Base-by-base conservation (phyloP, 495 filamentous ascomycete species). In the Penicillium odoratum region DNA sequence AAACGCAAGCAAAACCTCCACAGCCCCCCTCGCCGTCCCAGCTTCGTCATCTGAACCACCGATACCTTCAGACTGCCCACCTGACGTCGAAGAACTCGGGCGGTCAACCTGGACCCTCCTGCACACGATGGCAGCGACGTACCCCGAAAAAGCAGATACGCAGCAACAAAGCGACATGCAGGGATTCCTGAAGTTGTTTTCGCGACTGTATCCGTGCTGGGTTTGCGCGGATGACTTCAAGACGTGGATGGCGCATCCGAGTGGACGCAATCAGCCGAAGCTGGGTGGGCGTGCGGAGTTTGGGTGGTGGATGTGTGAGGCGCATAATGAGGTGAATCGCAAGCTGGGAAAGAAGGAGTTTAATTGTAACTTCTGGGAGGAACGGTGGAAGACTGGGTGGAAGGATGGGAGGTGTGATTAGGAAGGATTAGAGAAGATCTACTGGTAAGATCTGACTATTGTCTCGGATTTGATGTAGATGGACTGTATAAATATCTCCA, bases 291-390 rank as follows among this genome's bases (percentile, higher is more conserved):
- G 89, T 44, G 80, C 83, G 34, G 89, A 89, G 66, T 92, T 98
- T 66, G 94, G 92, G 43, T 80, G 78, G 62, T 98, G 95, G 95
- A 87, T 98, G 81, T 98, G 94, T 67, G 88, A 93, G 72, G 94
- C 94, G 64, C 94, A 98, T 80, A 98, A 98, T 78, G 92, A 91
- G 63, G 94, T 98, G 25, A 98, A 98, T 81, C 77, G 82, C 49
- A 97, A 97, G 76, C 69, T 98, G 60, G 94, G 94, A 57, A 98
- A 98, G 80, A 78, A 83, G 64, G 81, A 80, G 65, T 98, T 98
- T 80, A 92, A 98, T 81, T 98, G 94, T 75, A 76, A 75, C 25
- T 85, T 83, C 67, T 97, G 93, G 91, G 86, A 96, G 74, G 92
- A 98, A 80, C 82, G 94, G 73, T 98, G 94, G 94, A 78, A 88